Evolutionary conservation across 495 filamentous ascomycete species (phyloP), one percentile per base, ranked within the genome.

Genomic region (Hyaloscypha finlandica): DNA sequence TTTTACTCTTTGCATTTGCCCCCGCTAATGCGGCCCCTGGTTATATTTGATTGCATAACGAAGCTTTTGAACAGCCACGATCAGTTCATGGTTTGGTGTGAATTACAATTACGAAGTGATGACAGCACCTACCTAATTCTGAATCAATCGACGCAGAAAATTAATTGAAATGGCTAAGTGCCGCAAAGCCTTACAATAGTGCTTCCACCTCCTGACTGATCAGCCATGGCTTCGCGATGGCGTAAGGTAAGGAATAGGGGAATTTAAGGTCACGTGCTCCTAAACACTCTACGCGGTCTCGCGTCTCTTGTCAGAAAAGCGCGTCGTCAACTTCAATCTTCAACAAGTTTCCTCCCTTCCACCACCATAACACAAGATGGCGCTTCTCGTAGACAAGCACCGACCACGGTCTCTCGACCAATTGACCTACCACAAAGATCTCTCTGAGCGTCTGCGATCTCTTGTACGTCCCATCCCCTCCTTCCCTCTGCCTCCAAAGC

Each of bases 371-470:
- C 30, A 62, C 59, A 76, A 52, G 16, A 86, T 86, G 84, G 83
- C 84, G 63, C 87, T 99, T 32, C 89, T 97, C 48, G 94, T 99
- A 14, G 95, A 99, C 76, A 97, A 95, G 73, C 89, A 97, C 75
- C 88, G 95, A 29, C 95, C 95, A n/a, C 87, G 91, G 45, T 89
- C 89, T 29, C 89, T 99, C 0, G 93, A 97, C 72, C 80, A 88
- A 54, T 85, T 99, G 63, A 90, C 88, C 71, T 97, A 97, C 64
- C 95, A 99, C 73, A 80, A 88, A 31, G 92, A 95, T 54, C 88
- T 99, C 54, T 97, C 96, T 12, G 88, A 89, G 39, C 89, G 95
- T 37, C 86, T 99, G 54, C 90, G 86, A 63, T 92, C 96, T 12
- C 84, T 99, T 66, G 94, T 97, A 86, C 74, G 86, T 67, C 42